A percentile compares a stretch with the other conserved stretches of the same genome.
phyloP scores from a whole-genome alignment of 768 basidiomycete genomes.

The Pulveroboletus sp. region DNA sequence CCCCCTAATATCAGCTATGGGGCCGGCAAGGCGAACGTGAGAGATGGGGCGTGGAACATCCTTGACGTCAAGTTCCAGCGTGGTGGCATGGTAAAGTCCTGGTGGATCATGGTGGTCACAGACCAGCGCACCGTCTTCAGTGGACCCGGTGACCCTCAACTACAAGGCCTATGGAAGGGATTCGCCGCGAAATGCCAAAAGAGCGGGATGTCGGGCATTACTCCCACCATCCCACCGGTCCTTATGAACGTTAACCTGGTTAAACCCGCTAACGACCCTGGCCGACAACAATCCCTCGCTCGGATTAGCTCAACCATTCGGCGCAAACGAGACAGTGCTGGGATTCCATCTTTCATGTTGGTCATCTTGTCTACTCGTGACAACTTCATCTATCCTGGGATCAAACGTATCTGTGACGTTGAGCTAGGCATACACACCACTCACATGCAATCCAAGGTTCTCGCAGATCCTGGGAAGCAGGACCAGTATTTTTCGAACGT shows the following conservation, averaged over 20 bases:
- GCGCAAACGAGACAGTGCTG: constrained; percentile 20
- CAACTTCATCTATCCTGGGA: constrained; percentile 74
- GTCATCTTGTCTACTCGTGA: constrained; percentile 66
- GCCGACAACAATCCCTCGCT: constrained; percentile 36
- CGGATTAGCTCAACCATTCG: constrained; percentile 41
- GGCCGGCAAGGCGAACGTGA: constrained; percentile 39
- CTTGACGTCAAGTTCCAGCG: constrained; percentile 69
- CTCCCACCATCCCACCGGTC: constrained; percentile 35
- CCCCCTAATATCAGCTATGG: constrained; percentile 58
- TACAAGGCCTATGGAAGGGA: constrained; percentile 44
- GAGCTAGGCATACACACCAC: constrained; percentile 71
- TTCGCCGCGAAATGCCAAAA: constrained; percentile 53
- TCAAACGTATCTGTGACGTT: constrained; percentile 75
- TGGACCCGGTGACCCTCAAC: constrained; percentile 29
- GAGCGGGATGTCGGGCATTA: constrained; percentile 66
- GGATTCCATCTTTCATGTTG: constrained; percentile 60
- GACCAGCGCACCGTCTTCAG: constrained; percentile 42
- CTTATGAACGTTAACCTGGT: constrained; percentile 28
- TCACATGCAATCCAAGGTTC: constrained; percentile 68
- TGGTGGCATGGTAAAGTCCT: constrained; percentile 49
- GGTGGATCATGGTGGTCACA: constrained; percentile 65
- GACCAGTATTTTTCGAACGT: constrained; percentile 83
- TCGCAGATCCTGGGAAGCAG: constrained; percentile 51
- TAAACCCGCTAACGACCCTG: constrained; percentile 27
- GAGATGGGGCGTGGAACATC: constrained; percentile 75